phyloP scores from a whole-genome alignment of 2,329 filamentous ascomycete species.

The Colletotrichum sp. region DNA sequence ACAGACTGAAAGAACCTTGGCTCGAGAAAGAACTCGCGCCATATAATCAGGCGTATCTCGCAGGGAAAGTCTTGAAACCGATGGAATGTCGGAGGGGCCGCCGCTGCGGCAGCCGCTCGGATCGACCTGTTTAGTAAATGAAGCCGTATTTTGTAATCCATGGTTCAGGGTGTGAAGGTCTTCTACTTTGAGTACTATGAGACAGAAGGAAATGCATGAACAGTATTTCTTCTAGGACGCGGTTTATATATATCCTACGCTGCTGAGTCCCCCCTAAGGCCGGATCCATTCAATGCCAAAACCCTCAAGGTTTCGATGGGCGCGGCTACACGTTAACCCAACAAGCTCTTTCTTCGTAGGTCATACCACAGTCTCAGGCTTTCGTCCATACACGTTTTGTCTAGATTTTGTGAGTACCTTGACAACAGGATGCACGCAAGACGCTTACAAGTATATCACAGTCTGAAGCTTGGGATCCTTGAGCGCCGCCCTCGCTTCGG shows the following conservation, averaged over 20 bases:
- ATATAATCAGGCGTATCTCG: background rate
- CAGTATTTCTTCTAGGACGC: background rate
- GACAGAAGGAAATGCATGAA: no score
- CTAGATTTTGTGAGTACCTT: background rate
- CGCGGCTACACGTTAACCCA: background rate
- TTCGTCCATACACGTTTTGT: slow-evolving; percentile 2
- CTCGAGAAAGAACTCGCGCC: background rate
- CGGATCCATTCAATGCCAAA: accelerated
- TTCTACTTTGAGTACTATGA: background rate
- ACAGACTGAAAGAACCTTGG: background rate
- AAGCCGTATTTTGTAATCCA: background rate
- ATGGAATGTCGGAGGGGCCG: background rate
- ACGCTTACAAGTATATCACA: background rate
- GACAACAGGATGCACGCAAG: no score
- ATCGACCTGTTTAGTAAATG: accelerated
- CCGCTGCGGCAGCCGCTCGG: background rate
- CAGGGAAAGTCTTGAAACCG: background rate
- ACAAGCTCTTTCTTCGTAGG: background rate
- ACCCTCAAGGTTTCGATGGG: background rate
- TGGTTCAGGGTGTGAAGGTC: accelerated
- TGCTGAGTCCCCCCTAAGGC: background rate
- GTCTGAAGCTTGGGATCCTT: background rate
- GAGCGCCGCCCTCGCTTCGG: slow-evolving; percentile 21
- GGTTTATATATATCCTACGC: background rate
- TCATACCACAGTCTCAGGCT: background rate